These are phyloP conservation scores for Candida nemodendra DNA, from an alignment of 805 yeast genomes.

Conservation along the genomic window DNA sequence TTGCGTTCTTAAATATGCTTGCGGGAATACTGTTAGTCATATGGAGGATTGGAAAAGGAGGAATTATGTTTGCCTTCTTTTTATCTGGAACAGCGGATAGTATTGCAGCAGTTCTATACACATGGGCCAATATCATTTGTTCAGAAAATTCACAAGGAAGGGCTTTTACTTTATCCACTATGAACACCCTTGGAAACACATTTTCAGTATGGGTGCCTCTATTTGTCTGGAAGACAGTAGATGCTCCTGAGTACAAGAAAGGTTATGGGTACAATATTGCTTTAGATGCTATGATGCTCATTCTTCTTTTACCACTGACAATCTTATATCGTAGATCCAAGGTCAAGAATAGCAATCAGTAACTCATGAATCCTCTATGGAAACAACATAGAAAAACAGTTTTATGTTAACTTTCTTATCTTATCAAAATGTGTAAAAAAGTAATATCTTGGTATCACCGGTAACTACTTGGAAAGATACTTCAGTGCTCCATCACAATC, in stretches of 20 bases:
- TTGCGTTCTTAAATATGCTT: slow-evolving; percentile 1
- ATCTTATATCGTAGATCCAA: neutral
- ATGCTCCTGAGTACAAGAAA: slow-evolving; percentile 6
- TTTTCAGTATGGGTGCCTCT: slow-evolving; percentile 5
- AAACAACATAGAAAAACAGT: no score
- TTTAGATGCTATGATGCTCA: slow-evolving; percentile 3
- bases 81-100: slow-evolving; percentile 17
- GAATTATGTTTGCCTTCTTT: slow-evolving; percentile 20
- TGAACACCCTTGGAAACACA: slow-evolving; percentile 8
- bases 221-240: slow-evolving; percentile 4
- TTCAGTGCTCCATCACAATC: no score
- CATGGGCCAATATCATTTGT: slow-evolving; percentile 19
- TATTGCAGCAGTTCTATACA: slow-evolving; percentile 16
- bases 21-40: slow-evolving; percentile 14
- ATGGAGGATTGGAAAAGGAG: slow-evolving; percentile 22
- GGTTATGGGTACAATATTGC: slow-evolving; percentile 4
- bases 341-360: no score
- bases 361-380: no score
- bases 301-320: slow-evolving; percentile 3
- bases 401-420: no score
- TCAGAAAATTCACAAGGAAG: slow-evolving; percentile 14
- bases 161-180: slow-evolving; percentile 16
- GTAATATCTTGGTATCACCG: no score
- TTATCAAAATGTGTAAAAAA: no score
- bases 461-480: no score